Base-by-base conservation (phyloP, 768 basidiomycete species). In the Rhodotorula taiwanensis region DNA sequence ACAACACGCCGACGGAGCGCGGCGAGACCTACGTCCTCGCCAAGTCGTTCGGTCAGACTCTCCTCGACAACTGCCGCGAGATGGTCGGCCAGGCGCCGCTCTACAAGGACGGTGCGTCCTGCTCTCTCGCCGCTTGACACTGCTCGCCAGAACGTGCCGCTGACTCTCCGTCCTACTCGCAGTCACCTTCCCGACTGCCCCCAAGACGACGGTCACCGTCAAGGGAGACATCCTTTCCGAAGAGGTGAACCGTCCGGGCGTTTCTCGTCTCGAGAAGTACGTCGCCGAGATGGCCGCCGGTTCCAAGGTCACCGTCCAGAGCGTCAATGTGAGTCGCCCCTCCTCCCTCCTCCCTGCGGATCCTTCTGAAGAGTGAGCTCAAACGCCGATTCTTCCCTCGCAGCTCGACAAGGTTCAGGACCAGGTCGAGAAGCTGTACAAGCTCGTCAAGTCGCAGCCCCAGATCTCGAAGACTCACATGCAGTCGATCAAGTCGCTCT, bases 141-240 rank as follows among this genome's bases (percentile, higher is more conserved):
- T 31, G 33, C 45, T 16, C 42, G 28, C n/a, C 41, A 28, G 36
- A 31, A 25, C 6, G 55, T 21, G 27, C 62, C 56, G 45, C 51
- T 51, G 14, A 31, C 36, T 54, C 31, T 62, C 55, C 45, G 64
- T 13, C 15, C 8, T 15, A 1, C 31, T 9, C 50, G 10, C 25
- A 52, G 89, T 99, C 31, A 98, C 94, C 25, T 95, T 99, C 84
- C 95, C 95, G 4, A 98, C 94, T 42, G 95, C 94, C 14, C 95
- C 95, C 42, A 84, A 86, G 73, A 98, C 94, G 11, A 89, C 93
- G 75, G 87, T 99, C 71, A 90, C 85, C 15, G 84, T 83, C 52
- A 90, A 89, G 78, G 95, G 95, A 28, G 93, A 98, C 58, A 92
- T 99, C 69, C 81, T 95, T 58, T 92, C 93, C 78, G 83, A 86